Evolutionary conservation across 345 rosid genomes (phyloP), one percentile per base, ranked within the genome.

Genomic region (Pelargonium nanum): DNA sequence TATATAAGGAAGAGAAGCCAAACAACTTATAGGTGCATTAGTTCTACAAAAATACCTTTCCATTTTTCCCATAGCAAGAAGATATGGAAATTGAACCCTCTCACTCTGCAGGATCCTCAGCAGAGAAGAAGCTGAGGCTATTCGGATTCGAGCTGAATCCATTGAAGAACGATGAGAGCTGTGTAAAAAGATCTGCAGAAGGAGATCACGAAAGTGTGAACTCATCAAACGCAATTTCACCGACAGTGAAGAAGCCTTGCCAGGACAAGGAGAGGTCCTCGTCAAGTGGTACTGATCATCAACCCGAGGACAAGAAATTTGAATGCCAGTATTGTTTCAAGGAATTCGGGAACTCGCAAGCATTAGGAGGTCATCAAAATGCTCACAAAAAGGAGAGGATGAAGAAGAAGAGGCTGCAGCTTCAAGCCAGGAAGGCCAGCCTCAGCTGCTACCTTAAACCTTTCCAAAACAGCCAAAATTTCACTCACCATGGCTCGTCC

Each of bases 311-410:
- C 26, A 80, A 84, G 74, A 87, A 80, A 56, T 85, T 87, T 63
- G 95, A 89, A 86, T 92, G 98, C 56, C 97, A 89, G 48, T 92
- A 83, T 59, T 92, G 98, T 66, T 78, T 74, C 62, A 84, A 91
- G 71, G 98, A 84, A 69, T 92, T 92, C 53, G 83, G 89, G 4
- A 92, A 92, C 59, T 92, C 98, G 10, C 98, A 92, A 71, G 98
- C 98, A 9, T 75, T 92, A 16, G 98, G 98, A 13, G 99, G 99
- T 56, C 99, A 93, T 71, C 99, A 93, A 66, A 93, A 93, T 77
- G 99, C 99, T 2, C 99, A 93, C 77, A 93, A 93, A 70, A 93
- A 86, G 40, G 99, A 93, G 74, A 79, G 99, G 50, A 78, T 90
- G 76, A 89, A 86, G 78, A 88, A 83, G 76, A 93, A 90, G 75